Evolutionary conservation across 306 rosid species (phyloP), one percentile per base, ranked within the genome.

Genomic region (Medicago lupulina): DNA sequence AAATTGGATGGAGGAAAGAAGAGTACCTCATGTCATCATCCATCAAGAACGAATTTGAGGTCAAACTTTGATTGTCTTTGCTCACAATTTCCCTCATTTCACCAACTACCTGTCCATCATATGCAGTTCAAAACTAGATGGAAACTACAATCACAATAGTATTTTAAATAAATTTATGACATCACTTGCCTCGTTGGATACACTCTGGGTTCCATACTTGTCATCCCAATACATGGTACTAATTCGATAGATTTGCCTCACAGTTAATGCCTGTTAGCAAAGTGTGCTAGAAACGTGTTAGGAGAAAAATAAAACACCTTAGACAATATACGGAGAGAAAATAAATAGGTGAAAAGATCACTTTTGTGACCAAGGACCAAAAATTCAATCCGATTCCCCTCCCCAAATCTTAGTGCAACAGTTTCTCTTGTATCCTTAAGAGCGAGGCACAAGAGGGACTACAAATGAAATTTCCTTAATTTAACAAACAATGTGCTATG

Each of bases 211-310:
- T 83, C 98, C 97, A 50, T 95, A 90, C 84, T 95, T 95, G 92
- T 95, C 99, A 86, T 95, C 99, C 97, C 99, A 95, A 84, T 95
- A 95, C 99, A 95, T 92, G 0, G 99, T 95, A 88, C 98, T 95
- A 67, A 95, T 92, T 38, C 98, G 97, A 79, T 95, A 92, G 74
- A 95, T 92, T 89, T 95, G 99, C 81, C 99, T 90, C 74, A 95
- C 89, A 13, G 99, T 92, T 84, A 95, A 84, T 50, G 84, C 96
- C 99, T 95, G 89, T 68, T 63, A 65, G 76, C 67, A 5, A 60
- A 80, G 44, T 43, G 80, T 23, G 75, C 71, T 18, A 74, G 34
- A 38, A 72, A 63, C 44, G 54, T 57, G 40, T 70, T 69, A 61
- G 73, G 15, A 8, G 9, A 25, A 23, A 39, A 43, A 70, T 25